phyloP scores from a whole-genome alignment of 2,329 filamentous ascomycete species.

The Moelleriella libera region DNA sequence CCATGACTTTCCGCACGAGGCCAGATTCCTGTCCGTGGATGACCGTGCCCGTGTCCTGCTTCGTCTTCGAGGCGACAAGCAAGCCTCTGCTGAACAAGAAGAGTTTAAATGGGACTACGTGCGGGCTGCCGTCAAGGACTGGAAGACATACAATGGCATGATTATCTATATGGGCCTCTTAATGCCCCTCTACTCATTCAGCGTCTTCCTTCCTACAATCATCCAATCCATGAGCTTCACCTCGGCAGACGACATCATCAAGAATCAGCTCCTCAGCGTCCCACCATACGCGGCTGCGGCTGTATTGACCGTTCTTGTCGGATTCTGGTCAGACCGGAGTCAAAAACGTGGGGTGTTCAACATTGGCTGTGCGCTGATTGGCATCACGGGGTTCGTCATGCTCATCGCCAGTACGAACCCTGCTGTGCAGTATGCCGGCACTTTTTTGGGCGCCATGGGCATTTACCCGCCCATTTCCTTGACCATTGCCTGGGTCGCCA shows the following conservation, averaged over 20 bases:
- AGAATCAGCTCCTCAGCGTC: constrained; percentile 31
- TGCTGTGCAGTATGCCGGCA: constrained; percentile 65
- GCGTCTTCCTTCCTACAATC: constrained; percentile 68
- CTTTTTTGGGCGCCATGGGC: constrained; percentile 71
- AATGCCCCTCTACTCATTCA: constrained; percentile 62
- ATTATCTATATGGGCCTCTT: constrained; percentile 67
- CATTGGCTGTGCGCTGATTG: constrained; percentile 54
- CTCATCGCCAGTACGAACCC: constrained; percentile 51
- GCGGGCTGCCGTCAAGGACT: constrained; percentile 60
- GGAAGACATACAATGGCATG: constrained; percentile 69
- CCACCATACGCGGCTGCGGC: constrained; percentile 25
- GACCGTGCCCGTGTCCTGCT: constrained; percentile 62
- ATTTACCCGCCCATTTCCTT: constrained; percentile 83
- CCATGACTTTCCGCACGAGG: constrained; percentile 68
- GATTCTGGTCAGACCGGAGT: constrained; percentile 65
- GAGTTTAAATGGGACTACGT: constrained; percentile 61
- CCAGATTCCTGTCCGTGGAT: constrained; percentile 53
- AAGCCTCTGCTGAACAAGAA: constrained; percentile 62
- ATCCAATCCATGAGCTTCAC: constrained; percentile 39
- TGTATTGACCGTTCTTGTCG: constrained; percentile 19
- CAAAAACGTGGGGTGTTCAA: constrained; percentile 67
- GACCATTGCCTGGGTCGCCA: constrained; percentile 76
- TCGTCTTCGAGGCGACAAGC: constrained; percentile 56
- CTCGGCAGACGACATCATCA: constrained; percentile 15
- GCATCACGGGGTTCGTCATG: constrained; percentile 68